Base-by-base conservation (phyloP, 805 yeast species). In the Candida michaelii region DNA sequence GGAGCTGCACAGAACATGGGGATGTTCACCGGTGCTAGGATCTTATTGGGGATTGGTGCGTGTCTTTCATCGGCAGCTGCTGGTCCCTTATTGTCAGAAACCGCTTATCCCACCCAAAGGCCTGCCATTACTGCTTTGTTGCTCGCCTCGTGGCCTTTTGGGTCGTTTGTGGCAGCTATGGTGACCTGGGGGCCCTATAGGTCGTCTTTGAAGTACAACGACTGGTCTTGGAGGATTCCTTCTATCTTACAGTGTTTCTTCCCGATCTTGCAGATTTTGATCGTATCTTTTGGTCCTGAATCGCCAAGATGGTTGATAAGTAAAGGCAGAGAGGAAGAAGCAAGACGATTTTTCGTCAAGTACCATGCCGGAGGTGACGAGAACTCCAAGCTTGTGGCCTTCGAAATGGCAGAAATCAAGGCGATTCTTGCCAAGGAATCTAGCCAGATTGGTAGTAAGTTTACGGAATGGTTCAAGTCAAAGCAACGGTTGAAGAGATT, bases 121-220 rank as follows among this genome's bases (percentile, higher is more conserved):
- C 59, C 63, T 32, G 55, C 64, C 25, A 46, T 61, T 30, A 70
- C 76, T 15, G 46, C 77, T 13, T 56, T 68, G 39, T 76, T 65
- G 59, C 75, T 75, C 54, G 63, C 70, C 13, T 67, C 69, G 44
- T 74, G 78, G 79, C 73, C 70, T 49, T 49, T 73, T 23, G 82
- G 81, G 37, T 76, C 78, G 13, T 52, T 74, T 39, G 52, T 75
- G 30, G 74, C 80, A 3, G 74, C 77, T 17, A 69, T 76, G 74
- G 40, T 36, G 15, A 41, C 44, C 19, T 40, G 23, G 25, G 44
- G 44, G 27, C 21, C 38, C 16, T 40, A 30, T 16, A 19, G 35
- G 10, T 16, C 30, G 5, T 24, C 23, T 6, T 16, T 53, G 23
- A 48, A 63, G 12, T 36, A 48, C 7, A 50, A 39, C 31, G 55